A percentile compares a stretch with the other conserved stretches of the same genome.
Conservation (phyloP, 345 rosid genomes). For the Triadica sebifera region DNA sequence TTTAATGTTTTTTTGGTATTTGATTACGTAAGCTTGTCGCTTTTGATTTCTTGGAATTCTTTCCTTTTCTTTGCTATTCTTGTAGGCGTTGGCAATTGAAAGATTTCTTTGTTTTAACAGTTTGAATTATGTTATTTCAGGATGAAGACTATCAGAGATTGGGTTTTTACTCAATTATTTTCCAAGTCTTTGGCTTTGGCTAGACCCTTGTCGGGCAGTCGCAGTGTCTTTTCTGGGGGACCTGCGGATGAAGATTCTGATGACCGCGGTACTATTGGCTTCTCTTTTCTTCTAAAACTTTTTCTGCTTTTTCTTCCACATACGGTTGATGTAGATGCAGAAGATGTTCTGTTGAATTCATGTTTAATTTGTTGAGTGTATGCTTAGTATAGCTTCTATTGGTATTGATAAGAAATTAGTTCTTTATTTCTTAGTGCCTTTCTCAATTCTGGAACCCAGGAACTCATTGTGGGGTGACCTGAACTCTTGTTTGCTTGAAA, state of each 20-base stretch:
- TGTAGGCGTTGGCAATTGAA: not conserved
- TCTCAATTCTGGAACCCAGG: not conserved
- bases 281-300: not conserved
- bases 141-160: constrained; percentile 83
- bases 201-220: constrained; percentile 51
- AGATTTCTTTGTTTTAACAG: not conserved
- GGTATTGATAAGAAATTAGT: not conserved
- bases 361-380: not conserved
- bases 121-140: constrained; percentile 15
- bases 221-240: constrained; percentile 38
- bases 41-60: not conserved
- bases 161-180: constrained; percentile 58
- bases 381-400: not conserved
- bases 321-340: not conserved
- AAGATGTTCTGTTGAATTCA: not conserved
- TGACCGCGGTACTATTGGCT: constrained; percentile 39
- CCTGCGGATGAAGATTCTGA: constrained; percentile 33
- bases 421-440: not conserved
- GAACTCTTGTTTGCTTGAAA: too few species aligned
- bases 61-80: constrained; percentile 4
- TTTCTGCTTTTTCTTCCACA: not conserved
- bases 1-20: not conserved
- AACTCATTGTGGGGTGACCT: not conserved
- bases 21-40: not conserved
- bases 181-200: constrained; percentile 61